Conservation (phyloP, 164 flowering plant species). For the Liquidambar formosana region DNA sequence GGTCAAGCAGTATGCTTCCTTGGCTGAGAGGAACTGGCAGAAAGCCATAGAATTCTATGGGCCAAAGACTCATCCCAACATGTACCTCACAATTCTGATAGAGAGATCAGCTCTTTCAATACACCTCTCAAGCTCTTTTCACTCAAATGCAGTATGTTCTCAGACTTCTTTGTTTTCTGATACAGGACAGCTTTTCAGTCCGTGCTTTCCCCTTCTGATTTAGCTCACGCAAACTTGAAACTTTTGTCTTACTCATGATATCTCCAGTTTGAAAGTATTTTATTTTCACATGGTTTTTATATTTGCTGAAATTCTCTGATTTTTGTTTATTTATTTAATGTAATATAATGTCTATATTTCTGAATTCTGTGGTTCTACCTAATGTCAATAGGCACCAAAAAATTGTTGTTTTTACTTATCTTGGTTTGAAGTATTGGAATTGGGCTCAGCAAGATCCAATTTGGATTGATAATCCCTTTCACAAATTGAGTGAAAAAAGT, state of each 20-base stretch:
- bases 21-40: constrained; percentile 96
- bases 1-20: constrained; percentile 73
- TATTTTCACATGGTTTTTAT: background rate
- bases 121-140: constrained; percentile 53
- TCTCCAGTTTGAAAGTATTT: no score
- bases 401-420: background rate
- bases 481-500: no score
- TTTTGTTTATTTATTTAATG: no score
- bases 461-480: no score
- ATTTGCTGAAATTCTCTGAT: background rate
- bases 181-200: background rate
- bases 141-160: constrained; percentile 57
- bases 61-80: constrained; percentile 66
- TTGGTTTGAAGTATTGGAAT: background rate
- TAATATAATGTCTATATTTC: no score
- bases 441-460: no score
- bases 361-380: background rate
- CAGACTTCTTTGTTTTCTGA: constrained; percentile 4
- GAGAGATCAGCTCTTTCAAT: constrained; percentile 67
- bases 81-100: constrained; percentile 73
- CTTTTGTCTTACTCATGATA: no score
- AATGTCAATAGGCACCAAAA: background rate
- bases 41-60: constrained; percentile 82
- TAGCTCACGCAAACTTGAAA: background rate
- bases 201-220: background rate